Evolutionary conservation across 306 rosid species (phyloP).

Genomic region (Fagus sylvatica): DNA sequence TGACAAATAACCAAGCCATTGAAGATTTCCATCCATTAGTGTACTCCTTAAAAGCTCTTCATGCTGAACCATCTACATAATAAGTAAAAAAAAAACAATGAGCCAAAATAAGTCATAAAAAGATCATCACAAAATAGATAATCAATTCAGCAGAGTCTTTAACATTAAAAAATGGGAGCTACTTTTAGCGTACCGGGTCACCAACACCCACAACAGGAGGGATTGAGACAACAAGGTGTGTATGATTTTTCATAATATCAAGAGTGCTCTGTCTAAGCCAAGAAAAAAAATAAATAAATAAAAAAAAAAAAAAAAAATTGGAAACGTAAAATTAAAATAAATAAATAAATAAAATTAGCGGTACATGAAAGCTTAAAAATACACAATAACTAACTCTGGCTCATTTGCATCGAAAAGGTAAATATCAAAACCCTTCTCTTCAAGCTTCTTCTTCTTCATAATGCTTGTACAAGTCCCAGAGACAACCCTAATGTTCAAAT

Average conservation of each 20-base stretch:
- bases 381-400: slow-evolving; percentile 55
- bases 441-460: slow-evolving; percentile 66
- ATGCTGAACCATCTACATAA: slow-evolving; percentile 66
- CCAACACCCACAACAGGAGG: slow-evolving; percentile 65
- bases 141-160: not conserved
- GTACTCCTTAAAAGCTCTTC: slow-evolving; percentile 57
- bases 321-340: not conserved
- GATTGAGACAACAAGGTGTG: slow-evolving; percentile 76
- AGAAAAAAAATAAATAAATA: too few species aligned
- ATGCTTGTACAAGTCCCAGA: slow-evolving; percentile 74
- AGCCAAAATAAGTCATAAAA: slow-evolving; percentile 4
- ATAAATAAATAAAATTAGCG: not conserved
- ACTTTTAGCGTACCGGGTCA: slow-evolving; percentile 61
- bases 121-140: slow-evolving; percentile 16
- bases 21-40: slow-evolving; percentile 56
- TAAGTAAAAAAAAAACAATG: slow-evolving; percentile 5
- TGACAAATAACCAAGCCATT: slow-evolving; percentile 82
- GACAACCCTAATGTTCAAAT: slow-evolving; percentile 42
- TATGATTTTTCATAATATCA: slow-evolving; percentile 51
- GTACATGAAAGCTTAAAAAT: not conserved
- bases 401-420: slow-evolving; percentile 66
- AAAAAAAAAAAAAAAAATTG: slow-evolving; percentile 24
- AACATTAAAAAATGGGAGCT: not conserved
- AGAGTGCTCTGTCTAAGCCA: slow-evolving; percentile 48
- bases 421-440: slow-evolving; percentile 63